Evolutionary conservation across 192 early-diverging fungal genomes (phyloP).

Genomic region (Dispira parvispora): DNA sequence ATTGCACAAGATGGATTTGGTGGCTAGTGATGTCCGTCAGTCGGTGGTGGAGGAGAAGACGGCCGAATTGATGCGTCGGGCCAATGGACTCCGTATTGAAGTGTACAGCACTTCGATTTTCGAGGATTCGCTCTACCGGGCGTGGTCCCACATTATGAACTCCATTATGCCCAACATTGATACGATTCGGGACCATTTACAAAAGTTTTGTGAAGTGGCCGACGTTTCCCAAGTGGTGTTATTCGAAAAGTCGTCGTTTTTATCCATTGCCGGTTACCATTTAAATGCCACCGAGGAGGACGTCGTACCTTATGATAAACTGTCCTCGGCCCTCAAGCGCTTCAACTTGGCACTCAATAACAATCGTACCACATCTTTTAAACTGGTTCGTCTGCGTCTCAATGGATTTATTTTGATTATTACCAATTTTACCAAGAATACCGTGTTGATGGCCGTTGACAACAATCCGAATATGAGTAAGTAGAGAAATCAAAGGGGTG

Average conservation of each 20-base stretch:
- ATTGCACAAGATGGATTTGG: constrained; percentile 97
- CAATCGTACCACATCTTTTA: constrained; percentile 39
- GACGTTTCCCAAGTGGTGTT: constrained; percentile 91
- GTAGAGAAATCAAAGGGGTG: neutral
- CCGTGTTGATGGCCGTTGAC: constrained; percentile 25
- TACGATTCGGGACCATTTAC: constrained; percentile 57
- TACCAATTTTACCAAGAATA: constrained; percentile 32
- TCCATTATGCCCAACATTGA: constrained; percentile 87
- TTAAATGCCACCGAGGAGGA: constrained; percentile 21
- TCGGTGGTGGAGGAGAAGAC: constrained; percentile 27
- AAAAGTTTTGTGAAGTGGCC: constrained; percentile 61
- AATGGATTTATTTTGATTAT: constrained; percentile 28
- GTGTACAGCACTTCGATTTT: constrained; percentile 23
- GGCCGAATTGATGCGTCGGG: constrained; percentile 16
- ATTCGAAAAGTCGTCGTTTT: constrained; percentile 89
- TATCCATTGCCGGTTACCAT: constrained; percentile 75
- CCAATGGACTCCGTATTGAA: constrained; percentile 15
- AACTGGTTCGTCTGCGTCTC: constrained; percentile 74
- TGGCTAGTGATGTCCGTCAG: constrained; percentile 55
- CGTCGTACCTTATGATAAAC: neutral
- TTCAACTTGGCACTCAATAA: constrained; percentile 24
- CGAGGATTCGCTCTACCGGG: constrained; percentile 32
- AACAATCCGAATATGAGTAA: constrained; percentile 22
- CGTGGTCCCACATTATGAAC: constrained; percentile 95
- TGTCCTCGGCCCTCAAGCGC: constrained; percentile 10